Conservation (phyloP, 768 basidiomycete species). For the Rhizopogon vesiculosus region DNA sequence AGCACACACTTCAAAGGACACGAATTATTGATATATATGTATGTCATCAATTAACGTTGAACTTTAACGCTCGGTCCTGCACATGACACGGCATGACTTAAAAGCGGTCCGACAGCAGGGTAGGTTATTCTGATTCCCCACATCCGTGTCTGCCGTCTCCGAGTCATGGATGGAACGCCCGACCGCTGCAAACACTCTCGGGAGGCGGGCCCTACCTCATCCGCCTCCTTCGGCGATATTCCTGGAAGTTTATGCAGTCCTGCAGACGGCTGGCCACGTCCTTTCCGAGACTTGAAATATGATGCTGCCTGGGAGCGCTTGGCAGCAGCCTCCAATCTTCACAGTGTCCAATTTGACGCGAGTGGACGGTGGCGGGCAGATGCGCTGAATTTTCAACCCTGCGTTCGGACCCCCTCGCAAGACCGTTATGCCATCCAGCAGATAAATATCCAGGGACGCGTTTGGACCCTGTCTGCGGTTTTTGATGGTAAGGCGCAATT, state of each 20-base stretch:
- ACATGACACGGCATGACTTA: constrained; percentile 26
- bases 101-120: constrained; percentile 11
- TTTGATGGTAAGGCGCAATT: constrained; percentile 51
- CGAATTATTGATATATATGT: constrained; percentile 12
- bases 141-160: constrained; percentile 2
- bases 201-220: constrained; percentile 19
- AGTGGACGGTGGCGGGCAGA: constrained; percentile 43
- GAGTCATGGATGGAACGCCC: constrained; percentile 12
- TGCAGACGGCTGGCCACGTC: constrained; percentile 63
- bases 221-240: constrained; percentile 56
- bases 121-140: constrained; percentile 5
- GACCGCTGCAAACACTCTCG: constrained; percentile 10
- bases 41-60: constrained; percentile 6
- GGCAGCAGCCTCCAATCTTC: constrained; percentile 45
- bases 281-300: constrained; percentile 47
- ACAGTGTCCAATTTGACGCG: constrained; percentile 34
- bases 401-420: constrained; percentile 47
- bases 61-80: constrained; percentile 17
- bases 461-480: constrained; percentile 65
- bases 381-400: constrained; percentile 66
- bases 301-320: constrained; percentile 53
- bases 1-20: constrained; percentile 14
- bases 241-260: constrained; percentile 58
- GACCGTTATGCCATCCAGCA: constrained; percentile 60
- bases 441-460: constrained; percentile 48